These are phyloP conservation scores for Dentipellis fragilis DNA, from an alignment of 768 basidiomycete species.

Conservation along the genomic window DNA sequence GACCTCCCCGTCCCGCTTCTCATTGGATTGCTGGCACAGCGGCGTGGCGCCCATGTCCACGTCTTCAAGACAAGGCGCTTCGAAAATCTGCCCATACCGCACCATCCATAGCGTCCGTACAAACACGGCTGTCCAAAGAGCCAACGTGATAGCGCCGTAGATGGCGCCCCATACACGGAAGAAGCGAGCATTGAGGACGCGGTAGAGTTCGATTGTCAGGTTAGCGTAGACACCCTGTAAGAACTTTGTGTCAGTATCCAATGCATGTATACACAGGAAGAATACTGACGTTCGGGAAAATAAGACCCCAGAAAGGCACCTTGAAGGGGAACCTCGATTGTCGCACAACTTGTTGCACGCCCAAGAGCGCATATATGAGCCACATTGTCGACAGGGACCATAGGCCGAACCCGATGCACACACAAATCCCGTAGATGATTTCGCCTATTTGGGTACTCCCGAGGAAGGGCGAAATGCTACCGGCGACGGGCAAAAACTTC, in stretches of 20 bases:
- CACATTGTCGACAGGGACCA: constrained; percentile 61
- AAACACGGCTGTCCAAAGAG: constrained; percentile 44
- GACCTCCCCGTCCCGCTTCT: background rate
- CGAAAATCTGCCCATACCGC: constrained; percentile 30
- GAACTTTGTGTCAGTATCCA: background rate
- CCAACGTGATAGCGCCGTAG: constrained; percentile 38
- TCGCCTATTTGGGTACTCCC: constrained; percentile 24
- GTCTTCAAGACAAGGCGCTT: constrained; percentile 31
- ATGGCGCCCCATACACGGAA: constrained; percentile 50
- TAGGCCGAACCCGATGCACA: constrained; percentile 39
- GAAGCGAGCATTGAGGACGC: constrained; percentile 39
- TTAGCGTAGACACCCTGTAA: constrained; percentile 56
- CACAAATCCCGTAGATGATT: constrained; percentile 34
- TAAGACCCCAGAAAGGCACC: constrained; percentile 54
- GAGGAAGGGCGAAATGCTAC: constrained; percentile 27
- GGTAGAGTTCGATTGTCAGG: constrained; percentile 43
- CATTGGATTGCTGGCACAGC: background rate
- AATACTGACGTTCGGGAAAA: constrained; percentile 56
- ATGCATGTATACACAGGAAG: background rate
- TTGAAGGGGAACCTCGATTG: constrained; percentile 38
- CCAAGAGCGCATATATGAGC: constrained; percentile 46
- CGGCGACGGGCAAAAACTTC: constrained; percentile 24
- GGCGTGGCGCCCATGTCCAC: constrained; percentile 6
- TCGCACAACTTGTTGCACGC: constrained; percentile 32
- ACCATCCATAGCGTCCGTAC: constrained; percentile 28